These are phyloP conservation scores for Gentiana macrophylla DNA, from an alignment of 257 asterid genomes.

Conservation along the genomic window DNA sequence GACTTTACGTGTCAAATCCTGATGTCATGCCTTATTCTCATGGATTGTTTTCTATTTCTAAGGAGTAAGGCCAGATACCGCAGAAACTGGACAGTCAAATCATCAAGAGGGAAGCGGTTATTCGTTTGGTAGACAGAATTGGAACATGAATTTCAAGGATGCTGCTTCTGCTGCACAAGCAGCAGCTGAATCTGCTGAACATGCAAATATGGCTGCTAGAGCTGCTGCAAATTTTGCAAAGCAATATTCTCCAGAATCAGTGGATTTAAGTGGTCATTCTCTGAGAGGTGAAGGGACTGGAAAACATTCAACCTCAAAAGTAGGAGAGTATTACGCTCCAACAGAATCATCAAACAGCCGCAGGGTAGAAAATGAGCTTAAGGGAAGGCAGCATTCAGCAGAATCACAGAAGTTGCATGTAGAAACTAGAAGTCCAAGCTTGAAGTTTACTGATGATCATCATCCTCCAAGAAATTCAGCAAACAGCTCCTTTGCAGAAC, in stretches of 20 bases:
- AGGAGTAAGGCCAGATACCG: constrained; percentile 21
- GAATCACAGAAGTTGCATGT: constrained; percentile 34
- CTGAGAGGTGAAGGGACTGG: constrained; percentile 28
- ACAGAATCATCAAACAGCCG: constrained; percentile 23
- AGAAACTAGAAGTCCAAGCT: constrained; percentile 14
- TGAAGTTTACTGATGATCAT: constrained; percentile 15
- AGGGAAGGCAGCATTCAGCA: constrained; percentile 18
- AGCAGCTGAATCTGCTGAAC: constrained; percentile 92
- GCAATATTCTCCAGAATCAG: constrained; percentile 35
- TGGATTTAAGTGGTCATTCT: constrained; percentile 16
- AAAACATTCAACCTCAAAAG: constrained; percentile 15
- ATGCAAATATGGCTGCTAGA: constrained; percentile 79
- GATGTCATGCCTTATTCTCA: background rate
- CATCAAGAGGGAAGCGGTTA: constrained; percentile 24
- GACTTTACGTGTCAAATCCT: background rate
- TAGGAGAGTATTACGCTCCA: constrained; percentile 5
- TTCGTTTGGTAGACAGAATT: constrained; percentile 29
- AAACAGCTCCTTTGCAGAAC: constrained; percentile 16
- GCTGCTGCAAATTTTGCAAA: constrained; percentile 75
- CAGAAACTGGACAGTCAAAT: constrained; percentile 14
- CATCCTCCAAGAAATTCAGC: constrained; percentile 23
- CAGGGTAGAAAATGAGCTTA: constrained; percentile 7
- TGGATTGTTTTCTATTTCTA: constrained; percentile 1
- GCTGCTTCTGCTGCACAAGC: constrained; percentile 86
- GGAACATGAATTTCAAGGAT: constrained; percentile 84